Base-by-base conservation (phyloP, 768 basidiomycete genomes). In the Amanita rubescens region DNA sequence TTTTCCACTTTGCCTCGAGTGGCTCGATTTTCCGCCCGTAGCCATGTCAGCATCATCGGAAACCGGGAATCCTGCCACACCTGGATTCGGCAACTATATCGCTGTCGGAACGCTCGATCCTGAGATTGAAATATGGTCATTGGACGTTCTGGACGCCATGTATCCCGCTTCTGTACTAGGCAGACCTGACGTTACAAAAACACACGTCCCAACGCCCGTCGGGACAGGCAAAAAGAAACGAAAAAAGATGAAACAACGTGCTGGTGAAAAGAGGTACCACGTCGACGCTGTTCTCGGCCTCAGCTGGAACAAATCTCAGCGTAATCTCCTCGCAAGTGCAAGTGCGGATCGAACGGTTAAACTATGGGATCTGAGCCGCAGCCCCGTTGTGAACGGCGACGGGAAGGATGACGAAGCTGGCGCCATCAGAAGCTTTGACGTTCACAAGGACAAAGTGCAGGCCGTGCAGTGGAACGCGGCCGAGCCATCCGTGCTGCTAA, bases 201-300 rank as follows among this genome's bases (percentile, higher is more conserved):
- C 85, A 12, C 90, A 91, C 62, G 72, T 90, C 4, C 88, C 90
- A 0, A 74, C 75, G 6, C 84, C 90, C 1, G 77, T 81, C 0
- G 94, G 92, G n/a, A 94, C 90, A 2, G 94, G 94, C 19, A 97
- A 97, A 74, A 97, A 97, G 71, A 96, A 96, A 76, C 82, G 84
- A 62, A 95, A 92, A 68, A 93, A 94, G 67, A 72, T 76, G 43
- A 90, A 87, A 64, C 78, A 81, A 38, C 81, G 90, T 24, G 55
- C 73, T 1, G 65, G 71, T 0, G 80, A 82, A 56, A 71, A 81
- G 2, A 78, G 79, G 0, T 81, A 93, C 62, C 96, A 98, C 67
- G 90, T 95, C 62, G 94, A 95, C 58, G 90, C 94, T 5, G 89
- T 99, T 37, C 82, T 98, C n/a, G 77, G 82, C 0, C 79, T 98